Base-by-base conservation (phyloP, 257 asterid genomes). In the Dorcoceras hygrometricum region DNA sequence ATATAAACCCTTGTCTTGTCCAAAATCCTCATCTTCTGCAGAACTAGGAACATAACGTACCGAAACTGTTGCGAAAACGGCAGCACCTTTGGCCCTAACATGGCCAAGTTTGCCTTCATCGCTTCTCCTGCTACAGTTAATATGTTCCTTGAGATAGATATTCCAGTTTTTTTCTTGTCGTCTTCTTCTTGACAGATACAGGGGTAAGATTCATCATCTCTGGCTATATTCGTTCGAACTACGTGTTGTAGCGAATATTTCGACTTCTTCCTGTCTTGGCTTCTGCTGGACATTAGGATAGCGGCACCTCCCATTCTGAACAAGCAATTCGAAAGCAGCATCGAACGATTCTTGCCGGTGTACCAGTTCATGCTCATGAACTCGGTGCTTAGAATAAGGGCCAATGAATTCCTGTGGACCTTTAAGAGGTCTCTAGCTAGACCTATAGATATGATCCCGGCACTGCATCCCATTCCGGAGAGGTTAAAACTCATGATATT, bases 391-490 rank as follows among this genome's bases (percentile, higher is more conserved):
- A 79, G 79, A 28, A 79, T 72, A 0, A 79, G 4, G 18, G 84
- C 84, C 22, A 72, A 10, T 6, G 61, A 26, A 29, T 59, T 53
- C 32, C 2, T 46, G 10, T 76, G 62, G 14, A 68, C 65, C 70
- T 19, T 76, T 51, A 82, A 72, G 4, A 79, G 53, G 0, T 75
- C 57, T 2, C 75, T 58, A 8, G 78, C 87, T 19, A 82, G 74
- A 51, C 74, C 70, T 14, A 82, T 59, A 18, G 80, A 77, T 60
- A 78, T 58, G 18, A 78, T 62, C 66, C 82, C 76, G 0, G 78
- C 83, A 64, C 86, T 81, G 71, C 86, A 81, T 11, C 86, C 86
- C 86, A 81, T 81, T 20, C 86, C 86, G 16, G 78, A 59, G 26
- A 81, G 80, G 34, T 78, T 81, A 58, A 29, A 78, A 1, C 78